Evolutionary conservation across 1,284 basidiomycete species (phyloP).

Genomic region (Pseudozyma sp.): DNA sequence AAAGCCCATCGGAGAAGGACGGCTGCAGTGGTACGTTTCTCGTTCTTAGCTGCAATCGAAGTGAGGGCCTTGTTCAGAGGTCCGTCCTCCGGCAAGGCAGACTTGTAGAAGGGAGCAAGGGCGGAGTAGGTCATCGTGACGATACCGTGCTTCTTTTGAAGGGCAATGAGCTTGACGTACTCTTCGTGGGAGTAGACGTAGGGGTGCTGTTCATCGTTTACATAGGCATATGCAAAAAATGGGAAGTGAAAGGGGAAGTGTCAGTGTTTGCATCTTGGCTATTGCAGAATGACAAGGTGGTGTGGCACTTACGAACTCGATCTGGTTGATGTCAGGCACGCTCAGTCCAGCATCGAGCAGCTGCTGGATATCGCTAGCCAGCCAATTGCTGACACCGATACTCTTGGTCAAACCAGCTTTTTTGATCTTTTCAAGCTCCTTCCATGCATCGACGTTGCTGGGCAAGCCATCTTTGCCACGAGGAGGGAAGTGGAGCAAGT

Average conservation of each 20-base stretch:
- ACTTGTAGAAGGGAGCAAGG: conserved; percentile 50
- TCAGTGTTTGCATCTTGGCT: no score
- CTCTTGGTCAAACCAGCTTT: conserved; percentile 44
- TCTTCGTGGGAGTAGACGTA: conserved; percentile 41
- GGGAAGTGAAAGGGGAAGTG: neutral
- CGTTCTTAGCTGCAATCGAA: conserved; percentile 37
- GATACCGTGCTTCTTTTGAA: conserved; percentile 52
- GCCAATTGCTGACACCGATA: conserved; percentile 57
- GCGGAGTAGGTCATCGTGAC: conserved; percentile 52
- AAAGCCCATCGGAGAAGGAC: conserved; percentile 53
- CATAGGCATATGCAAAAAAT: neutral
- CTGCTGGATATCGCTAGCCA: conserved; percentile 54
- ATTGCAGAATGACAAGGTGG: no score
- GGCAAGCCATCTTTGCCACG: conserved; percentile 52
- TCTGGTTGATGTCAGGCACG: conserved; percentile 58
- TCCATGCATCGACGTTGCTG: conserved; percentile 56
- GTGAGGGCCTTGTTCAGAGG: conserved; percentile 43
- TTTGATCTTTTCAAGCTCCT: conserved; percentile 53
- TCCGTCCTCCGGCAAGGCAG: conserved; percentile 27
- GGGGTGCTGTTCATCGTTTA: conserved; percentile 27
- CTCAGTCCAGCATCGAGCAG: conserved; percentile 49
- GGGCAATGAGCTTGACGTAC: conserved; percentile 42
- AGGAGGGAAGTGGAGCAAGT: conserved; percentile 56
- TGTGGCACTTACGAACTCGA: conserved; percentile 46
- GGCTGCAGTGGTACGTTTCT: conserved; percentile 32